Conservation (phyloP, 169 alveolate genomes). For the Babesia caballi region DNA sequence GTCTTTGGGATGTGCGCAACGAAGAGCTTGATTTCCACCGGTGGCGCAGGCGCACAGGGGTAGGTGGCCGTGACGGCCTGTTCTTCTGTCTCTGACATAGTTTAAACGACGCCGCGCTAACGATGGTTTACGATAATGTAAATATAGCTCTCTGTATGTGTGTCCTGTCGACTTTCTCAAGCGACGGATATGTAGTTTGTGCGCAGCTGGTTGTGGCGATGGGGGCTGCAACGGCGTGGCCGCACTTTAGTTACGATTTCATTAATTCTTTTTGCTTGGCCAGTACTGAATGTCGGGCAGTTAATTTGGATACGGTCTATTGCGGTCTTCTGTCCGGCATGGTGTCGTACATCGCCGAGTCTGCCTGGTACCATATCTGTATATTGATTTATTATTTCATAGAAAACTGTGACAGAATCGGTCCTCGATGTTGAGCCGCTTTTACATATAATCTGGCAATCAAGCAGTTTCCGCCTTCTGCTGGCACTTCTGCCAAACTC, state of each 20-base stretch:
- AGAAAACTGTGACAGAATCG: no score
- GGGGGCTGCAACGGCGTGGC: slow-evolving; percentile 11
- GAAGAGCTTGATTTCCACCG: slow-evolving; percentile 84
- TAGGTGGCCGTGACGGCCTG: slow-evolving; percentile 12
- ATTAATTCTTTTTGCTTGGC: not conserved
- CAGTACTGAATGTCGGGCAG: no score
- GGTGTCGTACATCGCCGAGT: no score
- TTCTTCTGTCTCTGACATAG: slow-evolving; percentile 1
- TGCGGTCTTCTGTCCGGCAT: no score
- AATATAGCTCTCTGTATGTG: not conserved
- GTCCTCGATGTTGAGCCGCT: no score
- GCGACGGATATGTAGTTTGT: no score
- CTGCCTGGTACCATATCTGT: no score
- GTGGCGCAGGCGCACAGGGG: slow-evolving; percentile 88
- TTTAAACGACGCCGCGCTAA: not conserved
- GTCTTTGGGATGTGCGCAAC: slow-evolving; percentile 86
- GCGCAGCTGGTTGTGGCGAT: not conserved
- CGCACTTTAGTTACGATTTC: not conserved
- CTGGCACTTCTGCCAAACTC: no score
- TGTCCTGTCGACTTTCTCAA: not conserved
- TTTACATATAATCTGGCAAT: no score
- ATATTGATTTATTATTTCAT: no score
- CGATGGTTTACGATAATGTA: not conserved
- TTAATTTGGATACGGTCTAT: no score
- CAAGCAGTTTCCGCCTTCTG: no score